Base-by-base conservation (phyloP, 2,329 filamentous ascomycete species). In the Ophiostoma australiae region DNA sequence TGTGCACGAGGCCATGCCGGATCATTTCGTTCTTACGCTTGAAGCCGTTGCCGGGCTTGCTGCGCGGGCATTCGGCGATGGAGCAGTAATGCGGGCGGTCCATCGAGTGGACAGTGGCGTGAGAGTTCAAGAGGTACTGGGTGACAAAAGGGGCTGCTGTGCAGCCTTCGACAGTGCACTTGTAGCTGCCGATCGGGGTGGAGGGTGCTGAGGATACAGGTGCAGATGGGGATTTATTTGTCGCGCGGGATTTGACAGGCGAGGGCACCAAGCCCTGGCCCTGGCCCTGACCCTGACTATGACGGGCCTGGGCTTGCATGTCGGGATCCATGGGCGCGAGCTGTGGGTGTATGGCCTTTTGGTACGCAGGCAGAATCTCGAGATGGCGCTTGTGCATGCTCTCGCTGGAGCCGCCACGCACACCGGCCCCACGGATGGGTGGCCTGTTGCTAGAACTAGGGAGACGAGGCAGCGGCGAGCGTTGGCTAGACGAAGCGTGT, bases 1-100 rank as follows among this genome's bases (percentile, higher is more conserved):
- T 90, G 77, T 99, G 95, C 4, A 98, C 95, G 3, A 98, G 85
- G 0, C 94, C 94, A 77, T 91, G 89, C 37, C 89, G 81, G 67
- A 90, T 90, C 89, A 91, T 90, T 77, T 91, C 89, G 75, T 91
- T 91, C 78, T 90, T 91, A 71, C 89, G 83, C 78, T 91, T 91
- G 78, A 91, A 91, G 0, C 89, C 89, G 74, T 88, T 89, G 4
- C 89, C 89, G 1, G 86, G 85, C 76, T 89, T 85, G 68, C 85
- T 86, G 69, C 88, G 83, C n/a, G 87, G 82, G 75, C 89, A 91
- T 0, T 84, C 86, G 68, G 83, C 82, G 0, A 90, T 86, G 0
- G 86, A 83, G 73, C 89, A 91, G 74, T 90, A 90, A 76, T 91
- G 88, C 8, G 89, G 89, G 39, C 89, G 82, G 31, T 82, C 85